Evolutionary conservation across 2,329 filamentous ascomycete genomes (phyloP), one percentile per base, ranked within the genome.

Genomic region (Colletotrichum eremochloae): DNA sequence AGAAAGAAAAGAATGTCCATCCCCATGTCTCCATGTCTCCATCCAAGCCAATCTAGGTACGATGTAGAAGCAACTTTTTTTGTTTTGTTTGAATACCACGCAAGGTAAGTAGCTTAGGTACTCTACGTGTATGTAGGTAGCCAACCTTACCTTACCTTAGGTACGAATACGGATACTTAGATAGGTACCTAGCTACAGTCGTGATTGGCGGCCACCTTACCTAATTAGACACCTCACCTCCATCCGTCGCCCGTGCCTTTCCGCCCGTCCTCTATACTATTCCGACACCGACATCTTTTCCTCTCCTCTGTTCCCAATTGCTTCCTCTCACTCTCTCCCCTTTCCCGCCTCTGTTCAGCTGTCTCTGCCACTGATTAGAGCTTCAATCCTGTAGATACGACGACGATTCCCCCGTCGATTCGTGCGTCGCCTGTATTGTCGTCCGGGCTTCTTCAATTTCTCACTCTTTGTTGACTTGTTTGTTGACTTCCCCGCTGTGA

Each of bases 141-240:
- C 24, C 24, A 24, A 24, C 24, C 24, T 24, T 24, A 24, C 24
- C 24, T 24, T 24, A 24, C 24, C 24, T 36, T 8, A 8, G 33
- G 33, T 36, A 36, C 33, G 5, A 8, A 36, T 8, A 36, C 33
- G 8, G 5, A 5, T 8, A 36, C 33, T 8, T 8, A 36, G 33
- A 8, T 36, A 36, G 33, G 33, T 36, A 36, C 33, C 44, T 46
- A 36, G 38, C 14, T 24, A 53, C 69, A 60, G 60, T n/a, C 20
- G 20, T 31, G 38, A 31, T 12, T 48, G 15, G 24, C 53, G 24
- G 24, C 24, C 24, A 33, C 66, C 58, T 64, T 72, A 72, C 69
- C 69, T 72, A 72, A 72, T 50, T 58, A 61, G 60, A 72, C 69
- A 65, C 69, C 65, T 72, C 66, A 64, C 68, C 56, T 56, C 57